phyloP scores from a whole-genome alignment of 1,284 basidiomycete genomes.

The Ceratobasidium sp. region DNA sequence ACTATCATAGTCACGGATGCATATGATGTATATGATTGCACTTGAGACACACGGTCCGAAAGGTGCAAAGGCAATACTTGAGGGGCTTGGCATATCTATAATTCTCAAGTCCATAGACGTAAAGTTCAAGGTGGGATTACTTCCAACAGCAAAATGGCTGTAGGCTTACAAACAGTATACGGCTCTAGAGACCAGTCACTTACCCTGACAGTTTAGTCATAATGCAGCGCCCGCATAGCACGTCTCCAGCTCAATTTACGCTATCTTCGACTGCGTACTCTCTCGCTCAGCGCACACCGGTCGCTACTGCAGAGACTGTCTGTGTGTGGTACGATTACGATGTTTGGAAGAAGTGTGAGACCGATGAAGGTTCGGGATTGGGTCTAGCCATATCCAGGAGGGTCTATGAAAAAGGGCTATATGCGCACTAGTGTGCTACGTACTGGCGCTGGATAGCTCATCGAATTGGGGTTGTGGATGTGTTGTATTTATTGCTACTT shows the following conservation, averaged over 20 bases:
- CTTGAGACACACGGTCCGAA: conserved; percentile 18
- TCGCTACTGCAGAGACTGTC: conserved; percentile 38
- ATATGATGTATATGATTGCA: conserved; percentile 36
- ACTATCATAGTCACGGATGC: conserved; percentile 39
- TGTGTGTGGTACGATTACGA: conserved; percentile 43
- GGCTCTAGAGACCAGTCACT: conserved; percentile 38
- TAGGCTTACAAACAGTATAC: background rate
- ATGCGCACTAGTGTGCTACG: no score
- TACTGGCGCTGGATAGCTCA: no score
- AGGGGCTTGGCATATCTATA: conserved; percentile 35
- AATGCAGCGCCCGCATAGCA: conserved; percentile 39
- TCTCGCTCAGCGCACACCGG: conserved; percentile 34
- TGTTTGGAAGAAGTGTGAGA: conserved; percentile 36
- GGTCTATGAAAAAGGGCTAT: background rate
- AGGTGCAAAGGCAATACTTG: conserved; percentile 33
- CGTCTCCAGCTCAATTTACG: conserved; percentile 34
- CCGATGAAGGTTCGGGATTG: conserved; percentile 12
- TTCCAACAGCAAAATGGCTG: background rate
- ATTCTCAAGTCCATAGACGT: conserved; percentile 42
- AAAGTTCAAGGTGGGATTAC: conserved; percentile 35
- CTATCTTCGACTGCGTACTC: conserved; percentile 37
- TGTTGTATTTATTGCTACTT: no score
- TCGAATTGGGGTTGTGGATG: no score
- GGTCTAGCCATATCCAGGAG: conserved; percentile 22
- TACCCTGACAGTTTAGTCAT: conserved; percentile 42